Conservation (phyloP, 306 rosid genomes). For the Prunus mongolica region DNA sequence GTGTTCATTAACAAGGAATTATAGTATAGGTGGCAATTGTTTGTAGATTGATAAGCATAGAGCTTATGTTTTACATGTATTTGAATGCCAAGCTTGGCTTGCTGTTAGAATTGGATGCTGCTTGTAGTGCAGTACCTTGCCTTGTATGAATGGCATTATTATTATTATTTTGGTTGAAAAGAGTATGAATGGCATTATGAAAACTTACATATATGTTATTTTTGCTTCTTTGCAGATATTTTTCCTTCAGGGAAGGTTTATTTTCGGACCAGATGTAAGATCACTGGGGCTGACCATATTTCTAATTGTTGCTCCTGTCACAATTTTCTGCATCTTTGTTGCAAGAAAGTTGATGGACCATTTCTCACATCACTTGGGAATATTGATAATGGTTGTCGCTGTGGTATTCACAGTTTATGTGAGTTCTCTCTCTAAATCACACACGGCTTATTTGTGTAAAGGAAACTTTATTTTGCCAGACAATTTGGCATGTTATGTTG, state of each 20-base stretch:
- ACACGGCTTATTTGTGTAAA: background rate
- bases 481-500: background rate
- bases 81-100: background rate
- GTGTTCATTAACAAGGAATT: background rate
- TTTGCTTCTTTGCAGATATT: conserved; percentile 65
- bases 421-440: conserved; percentile 35
- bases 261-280: conserved; percentile 99
- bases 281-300: conserved; percentile 79
- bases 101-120: background rate
- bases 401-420: conserved; percentile 70
- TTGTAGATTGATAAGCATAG: background rate
- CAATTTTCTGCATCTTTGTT: conserved; percentile 83
- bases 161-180: too few species aligned
- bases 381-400: conserved; percentile 58
- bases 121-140: background rate
- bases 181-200: background rate
- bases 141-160: background rate
- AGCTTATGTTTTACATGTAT: background rate
- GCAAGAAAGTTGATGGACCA: conserved; percentile 80
- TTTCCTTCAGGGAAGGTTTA: conserved; percentile 84
- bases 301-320: conserved; percentile 80
- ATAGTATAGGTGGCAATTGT: background rate
- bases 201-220: conserved; percentile 3
- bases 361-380: conserved; percentile 65
- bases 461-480: background rate